These are phyloP conservation scores for Arctostaphylos glauca DNA, from an alignment of 148 eudicot species.

Conservation along the genomic window DNA sequence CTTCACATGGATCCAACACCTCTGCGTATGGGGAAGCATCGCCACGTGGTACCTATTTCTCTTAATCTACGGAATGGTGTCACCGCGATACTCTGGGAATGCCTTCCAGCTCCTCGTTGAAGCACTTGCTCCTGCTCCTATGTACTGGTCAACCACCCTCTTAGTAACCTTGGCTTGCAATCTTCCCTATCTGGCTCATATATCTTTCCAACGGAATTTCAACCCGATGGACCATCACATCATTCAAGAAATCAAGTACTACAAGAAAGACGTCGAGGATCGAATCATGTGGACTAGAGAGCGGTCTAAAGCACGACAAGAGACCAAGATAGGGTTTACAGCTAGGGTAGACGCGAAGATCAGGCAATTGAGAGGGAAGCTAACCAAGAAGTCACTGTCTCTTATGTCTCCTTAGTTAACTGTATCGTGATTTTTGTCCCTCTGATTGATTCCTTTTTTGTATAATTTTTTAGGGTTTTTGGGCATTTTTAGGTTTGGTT, in stretches of 20 bases:
- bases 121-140: conserved; percentile 54
- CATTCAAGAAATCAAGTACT: conserved; percentile 76
- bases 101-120: conserved; percentile 42
- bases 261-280: conserved; percentile 66
- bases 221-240: conserved; percentile 70
- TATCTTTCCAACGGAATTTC: conserved; percentile 56
- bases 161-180: conserved; percentile 46
- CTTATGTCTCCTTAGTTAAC: conserved; percentile 17
- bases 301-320: conserved; percentile 60
- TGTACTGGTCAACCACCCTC: conserved; percentile 53
- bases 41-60: conserved; percentile 65
- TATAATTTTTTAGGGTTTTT: conserved; percentile 8
- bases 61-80: conserved; percentile 44
- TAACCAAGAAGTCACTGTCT: conserved; percentile 42
- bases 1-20: conserved; percentile 76
- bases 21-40: conserved; percentile 63
- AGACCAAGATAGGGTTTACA: conserved; percentile 67
- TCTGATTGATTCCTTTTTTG: conserved; percentile 5
- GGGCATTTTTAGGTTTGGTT: background rate
- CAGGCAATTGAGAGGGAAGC: conserved; percentile 48
- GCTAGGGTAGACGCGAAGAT: conserved; percentile 72
- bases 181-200: conserved; percentile 59
- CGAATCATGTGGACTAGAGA: conserved; percentile 65
- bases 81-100: conserved; percentile 32
- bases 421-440: background rate